phyloP scores from a whole-genome alignment of 768 basidiomycete species.

The Tylopilus vinaceipallidus region DNA sequence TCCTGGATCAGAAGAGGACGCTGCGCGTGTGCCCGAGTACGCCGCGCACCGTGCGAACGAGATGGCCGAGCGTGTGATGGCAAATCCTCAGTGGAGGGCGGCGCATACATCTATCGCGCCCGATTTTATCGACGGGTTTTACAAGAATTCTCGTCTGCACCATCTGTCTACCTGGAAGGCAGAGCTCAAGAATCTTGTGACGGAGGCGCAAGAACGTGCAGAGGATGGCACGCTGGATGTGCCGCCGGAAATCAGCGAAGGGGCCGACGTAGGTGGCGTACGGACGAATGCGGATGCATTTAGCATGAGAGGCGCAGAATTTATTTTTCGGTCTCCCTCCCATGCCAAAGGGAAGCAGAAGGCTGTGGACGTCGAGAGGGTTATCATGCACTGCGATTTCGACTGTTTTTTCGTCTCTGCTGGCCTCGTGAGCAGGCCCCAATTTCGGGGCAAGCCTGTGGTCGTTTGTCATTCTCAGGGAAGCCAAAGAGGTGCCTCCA shows the following conservation, averaged over 20 bases:
- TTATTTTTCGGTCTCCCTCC: constrained; percentile 47
- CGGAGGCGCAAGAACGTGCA: constrained; percentile 71
- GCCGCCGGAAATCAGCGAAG: neutral
- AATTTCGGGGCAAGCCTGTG: constrained; percentile 82
- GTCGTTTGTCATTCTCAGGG: constrained; percentile 96
- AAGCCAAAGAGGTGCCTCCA: constrained; percentile 62
- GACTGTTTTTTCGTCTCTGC: constrained; percentile 97
- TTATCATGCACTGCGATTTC: constrained; percentile 93
- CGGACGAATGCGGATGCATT: constrained; percentile 24
- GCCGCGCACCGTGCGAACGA: constrained; percentile 68
- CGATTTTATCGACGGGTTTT: constrained; percentile 84
- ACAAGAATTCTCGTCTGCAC: constrained; percentile 88
- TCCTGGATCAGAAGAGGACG: constrained; percentile 41
- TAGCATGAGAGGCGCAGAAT: constrained; percentile 53
- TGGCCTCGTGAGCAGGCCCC: constrained; percentile 75
- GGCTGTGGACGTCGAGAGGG: constrained; percentile 48
- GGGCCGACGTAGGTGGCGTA: neutral
- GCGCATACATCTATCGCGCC: constrained; percentile 85
- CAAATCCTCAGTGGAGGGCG: constrained; percentile 79
- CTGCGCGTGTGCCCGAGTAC: constrained; percentile 57
- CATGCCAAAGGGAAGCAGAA: constrained; percentile 53
- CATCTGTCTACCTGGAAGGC: constrained; percentile 91
- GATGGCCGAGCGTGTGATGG: constrained; percentile 75
- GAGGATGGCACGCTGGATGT: constrained; percentile 38
- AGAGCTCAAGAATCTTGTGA: constrained; percentile 77